Evolutionary conservation across 2,329 filamentous ascomycete genomes (phyloP), one percentile per base, ranked within the genome.

Genomic region (Trichoderma asperellum): DNA sequence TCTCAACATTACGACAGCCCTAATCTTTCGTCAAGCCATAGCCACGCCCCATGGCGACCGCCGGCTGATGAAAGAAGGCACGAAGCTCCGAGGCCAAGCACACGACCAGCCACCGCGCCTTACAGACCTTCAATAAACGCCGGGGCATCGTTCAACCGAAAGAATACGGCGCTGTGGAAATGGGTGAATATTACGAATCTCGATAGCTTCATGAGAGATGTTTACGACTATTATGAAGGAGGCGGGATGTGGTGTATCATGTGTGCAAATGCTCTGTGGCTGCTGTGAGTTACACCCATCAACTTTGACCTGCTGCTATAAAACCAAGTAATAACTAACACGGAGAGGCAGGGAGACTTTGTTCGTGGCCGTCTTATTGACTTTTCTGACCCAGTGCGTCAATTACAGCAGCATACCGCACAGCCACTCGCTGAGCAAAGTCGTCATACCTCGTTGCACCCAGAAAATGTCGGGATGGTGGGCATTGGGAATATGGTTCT

Each of bases 171-270:
- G 4, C 88, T 97, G 83, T 97, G 93, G 91, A 88, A 92, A 80
- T 97, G 94, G 92, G 92, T 92, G 67, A 97, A 97, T 76, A 92
- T 96, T 69, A 89, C 92, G 47, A 96, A 97, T 76, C 83, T 97
- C 65, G 94, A 97, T 79, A 91, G 89, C 74, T 97, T 97, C 77
- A 89, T 97, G 76, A 87, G 88, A 68, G 91, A 88, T 71, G 92
- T 97, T 4, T 97, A 97, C 77, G 86, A 91, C 72, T 97, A 97
- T 79, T 97, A 92, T 76, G 84, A 91, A 63, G 91, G 91, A 2
- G 91, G 93, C 72, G 94, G 94, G 0, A 88, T 97, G 47, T 94
- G 90, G 87, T 96, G 92, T 69, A 97, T 97, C 66, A 76, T 96
- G 12, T 85, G 95, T 52, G 88, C 89, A 68, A 88, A 92, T 68